Conservation (phyloP, 495 filamentous ascomycete species). For the Stereocaulon alpinum region DNA sequence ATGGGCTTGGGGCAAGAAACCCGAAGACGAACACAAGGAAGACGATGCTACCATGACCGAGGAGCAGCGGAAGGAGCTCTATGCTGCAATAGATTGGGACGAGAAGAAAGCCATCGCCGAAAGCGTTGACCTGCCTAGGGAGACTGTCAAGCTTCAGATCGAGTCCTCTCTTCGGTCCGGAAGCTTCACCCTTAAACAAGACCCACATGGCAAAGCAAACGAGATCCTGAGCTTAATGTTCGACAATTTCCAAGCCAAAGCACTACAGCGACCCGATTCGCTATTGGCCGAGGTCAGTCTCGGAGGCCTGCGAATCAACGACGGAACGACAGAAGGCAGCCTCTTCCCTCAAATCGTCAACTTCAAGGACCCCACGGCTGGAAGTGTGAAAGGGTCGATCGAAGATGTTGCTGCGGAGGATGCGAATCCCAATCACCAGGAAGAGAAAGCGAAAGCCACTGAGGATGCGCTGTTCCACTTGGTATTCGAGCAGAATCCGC, state of each 20-base stretch:
- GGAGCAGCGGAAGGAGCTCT: constrained; percentile 90
- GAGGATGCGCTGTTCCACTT: constrained; percentile 83
- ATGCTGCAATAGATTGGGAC: constrained; percentile 95
- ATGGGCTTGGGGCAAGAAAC: constrained; percentile 73
- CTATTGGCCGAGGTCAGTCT: constrained; percentile 80
- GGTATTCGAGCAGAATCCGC: constrained; percentile 85
- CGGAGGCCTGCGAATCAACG: constrained; percentile 85
- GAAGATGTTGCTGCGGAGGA: constrained; percentile 49
- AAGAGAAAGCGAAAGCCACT: constrained; percentile 31
- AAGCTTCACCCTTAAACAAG: constrained; percentile 83
- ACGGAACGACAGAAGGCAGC: constrained; percentile 84
- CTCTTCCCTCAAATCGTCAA: constrained; percentile 88
- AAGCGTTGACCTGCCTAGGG: constrained; percentile 76
- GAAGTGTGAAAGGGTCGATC: constrained; percentile 43
- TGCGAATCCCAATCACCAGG: constrained; percentile 30
- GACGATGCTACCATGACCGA: constrained; percentile 78
- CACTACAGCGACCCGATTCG: constrained; percentile 79
- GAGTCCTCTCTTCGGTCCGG: constrained; percentile 83
- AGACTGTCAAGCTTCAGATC: constrained; percentile 84
- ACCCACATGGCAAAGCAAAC: constrained; percentile 65
- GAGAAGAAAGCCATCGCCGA: constrained; percentile 86
- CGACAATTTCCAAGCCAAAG: constrained; percentile 81
- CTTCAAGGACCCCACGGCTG: constrained; percentile 68
- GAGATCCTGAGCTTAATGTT: constrained; percentile 87
- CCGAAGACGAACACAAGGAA: constrained; percentile 48